phyloP scores from a whole-genome alignment of 2,329 filamentous ascomycete genomes.

The Didymella arachidicola region DNA sequence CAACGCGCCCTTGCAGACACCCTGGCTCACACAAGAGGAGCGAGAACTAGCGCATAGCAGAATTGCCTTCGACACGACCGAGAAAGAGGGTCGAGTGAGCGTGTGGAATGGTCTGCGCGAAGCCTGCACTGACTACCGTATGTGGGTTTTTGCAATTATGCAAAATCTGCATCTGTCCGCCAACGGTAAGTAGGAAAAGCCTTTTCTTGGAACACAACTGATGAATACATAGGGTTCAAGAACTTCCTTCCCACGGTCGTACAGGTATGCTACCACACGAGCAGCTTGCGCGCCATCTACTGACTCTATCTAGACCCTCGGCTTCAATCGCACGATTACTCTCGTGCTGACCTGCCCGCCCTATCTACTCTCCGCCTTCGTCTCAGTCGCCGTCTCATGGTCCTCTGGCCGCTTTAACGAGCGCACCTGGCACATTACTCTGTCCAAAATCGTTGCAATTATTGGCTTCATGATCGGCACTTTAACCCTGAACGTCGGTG shows the following conservation, averaged over 20 bases:
- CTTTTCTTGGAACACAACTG: not conserved
- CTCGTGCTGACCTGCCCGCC: conserved; percentile 40
- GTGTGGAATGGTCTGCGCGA: conserved; percentile 24
- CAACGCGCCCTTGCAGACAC: conserved; percentile 40
- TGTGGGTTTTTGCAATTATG: conserved; percentile 30
- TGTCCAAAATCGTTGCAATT: conserved; percentile 36
- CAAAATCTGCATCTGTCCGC: conserved; percentile 23
- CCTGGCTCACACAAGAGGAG: conserved; percentile 55
- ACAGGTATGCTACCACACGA: not conserved
- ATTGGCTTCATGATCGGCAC: conserved; percentile 42
- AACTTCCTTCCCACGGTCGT: conserved; percentile 21
- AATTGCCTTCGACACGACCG: conserved; percentile 55
- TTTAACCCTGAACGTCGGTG: conserved; percentile 36
- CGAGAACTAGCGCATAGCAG: conserved; percentile 39
- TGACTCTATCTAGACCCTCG: conserved; percentile 24
- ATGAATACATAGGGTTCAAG: conserved; percentile 6
- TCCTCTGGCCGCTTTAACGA: conserved; percentile 39
- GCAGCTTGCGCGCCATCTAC: not conserved
- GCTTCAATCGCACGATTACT: conserved; percentile 43
- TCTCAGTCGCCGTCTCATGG: conserved; percentile 35
- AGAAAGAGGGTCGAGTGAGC: conserved; percentile 34
- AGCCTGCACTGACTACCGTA: conserved; percentile 28
- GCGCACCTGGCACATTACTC: conserved; percentile 44
- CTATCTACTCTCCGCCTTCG: conserved; percentile 42
- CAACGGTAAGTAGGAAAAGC: not conserved